Evolutionary conservation across 192 early-diverging fungal species (phyloP).

Genomic region (Allomyces macrogynus): DNA sequence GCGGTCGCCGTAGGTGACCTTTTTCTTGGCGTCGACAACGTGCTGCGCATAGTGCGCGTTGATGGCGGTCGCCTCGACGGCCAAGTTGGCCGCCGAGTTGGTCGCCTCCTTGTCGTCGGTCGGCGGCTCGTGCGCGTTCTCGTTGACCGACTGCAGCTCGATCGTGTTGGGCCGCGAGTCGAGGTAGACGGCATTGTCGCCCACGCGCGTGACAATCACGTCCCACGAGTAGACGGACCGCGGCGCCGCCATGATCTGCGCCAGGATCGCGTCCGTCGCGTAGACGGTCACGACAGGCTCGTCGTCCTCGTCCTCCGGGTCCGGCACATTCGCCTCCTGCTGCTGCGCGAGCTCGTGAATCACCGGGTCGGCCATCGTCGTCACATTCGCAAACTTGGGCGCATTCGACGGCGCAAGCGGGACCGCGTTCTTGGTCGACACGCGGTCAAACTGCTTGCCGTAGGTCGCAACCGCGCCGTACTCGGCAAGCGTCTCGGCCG

Average conservation of each 20-base stretch:
- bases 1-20: slow-evolving; percentile 33
- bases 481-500: slow-evolving; percentile 47
- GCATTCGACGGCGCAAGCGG: slow-evolving; percentile 42
- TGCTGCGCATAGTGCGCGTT: slow-evolving; percentile 69
- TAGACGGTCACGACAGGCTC: slow-evolving; percentile 41
- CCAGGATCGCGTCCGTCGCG: slow-evolving; percentile 75
- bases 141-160: slow-evolving; percentile 83
- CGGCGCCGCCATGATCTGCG: slow-evolving; percentile 78
- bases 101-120: slow-evolving; percentile 80
- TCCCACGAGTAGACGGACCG: slow-evolving; percentile 91
- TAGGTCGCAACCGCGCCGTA: slow-evolving; percentile 56
- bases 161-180: slow-evolving; percentile 54
- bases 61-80: slow-evolving; percentile 70
- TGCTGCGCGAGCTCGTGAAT: slow-evolving; percentile 24
- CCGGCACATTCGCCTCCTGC: slow-evolving; percentile 5
- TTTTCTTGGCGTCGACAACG: slow-evolving; percentile 33
- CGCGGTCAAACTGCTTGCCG: slow-evolving; percentile 67
- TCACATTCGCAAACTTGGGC: slow-evolving; percentile 43
- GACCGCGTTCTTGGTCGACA: slow-evolving; percentile 59
- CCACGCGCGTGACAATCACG: slow-evolving; percentile 67
- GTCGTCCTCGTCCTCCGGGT: slow-evolving; percentile 16
- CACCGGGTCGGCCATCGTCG: slow-evolving; percentile 74
- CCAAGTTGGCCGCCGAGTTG: slow-evolving; percentile 69
- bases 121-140: slow-evolving; percentile 82
- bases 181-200: slow-evolving; percentile 56